phyloP scores from a whole-genome alignment of 2,329 filamentous ascomycete genomes.

The Chaetomium sp. region DNA sequence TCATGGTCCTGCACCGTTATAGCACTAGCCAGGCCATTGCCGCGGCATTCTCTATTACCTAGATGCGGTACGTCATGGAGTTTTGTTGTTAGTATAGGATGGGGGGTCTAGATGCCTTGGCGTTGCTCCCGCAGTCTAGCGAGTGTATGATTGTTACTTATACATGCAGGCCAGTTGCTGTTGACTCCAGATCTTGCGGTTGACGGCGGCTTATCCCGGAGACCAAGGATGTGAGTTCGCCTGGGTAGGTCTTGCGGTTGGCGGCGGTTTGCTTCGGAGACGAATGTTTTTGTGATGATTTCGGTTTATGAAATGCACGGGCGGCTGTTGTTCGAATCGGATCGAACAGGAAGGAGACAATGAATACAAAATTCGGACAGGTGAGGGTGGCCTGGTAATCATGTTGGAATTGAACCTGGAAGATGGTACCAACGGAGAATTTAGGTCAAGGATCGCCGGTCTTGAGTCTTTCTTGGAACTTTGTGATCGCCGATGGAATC shows the following conservation, averaged over 20 bases:
- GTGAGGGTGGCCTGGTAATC: conserved; percentile 16
- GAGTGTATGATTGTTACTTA: neutral
- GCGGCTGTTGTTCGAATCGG: neutral
- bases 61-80: neutral
- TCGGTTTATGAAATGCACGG: neutral
- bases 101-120: neutral
- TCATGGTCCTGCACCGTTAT: conserved; percentile 15
- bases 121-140: conserved; percentile 1
- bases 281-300: neutral
- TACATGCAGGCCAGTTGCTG: neutral
- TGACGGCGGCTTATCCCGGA: conserved; percentile 23
- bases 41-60: neutral
- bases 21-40: neutral
- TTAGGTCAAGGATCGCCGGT: neutral
- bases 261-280: conserved; percentile 20
- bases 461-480: neutral
- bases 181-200: conserved; percentile 12
- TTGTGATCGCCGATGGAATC: neutral
- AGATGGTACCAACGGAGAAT: neutral
- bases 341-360: conserved; percentile 24
- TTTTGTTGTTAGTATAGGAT: neutral
- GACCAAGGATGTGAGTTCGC: neutral
- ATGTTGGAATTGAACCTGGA: neutral
- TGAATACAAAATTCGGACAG: neutral
- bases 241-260: conserved; percentile 10